Percentiles rank a stretch among this genome's conserved stretches.
Conservation (phyloP, 2,329 filamentous ascomycete species). For the Balansia obtecta region DNA sequence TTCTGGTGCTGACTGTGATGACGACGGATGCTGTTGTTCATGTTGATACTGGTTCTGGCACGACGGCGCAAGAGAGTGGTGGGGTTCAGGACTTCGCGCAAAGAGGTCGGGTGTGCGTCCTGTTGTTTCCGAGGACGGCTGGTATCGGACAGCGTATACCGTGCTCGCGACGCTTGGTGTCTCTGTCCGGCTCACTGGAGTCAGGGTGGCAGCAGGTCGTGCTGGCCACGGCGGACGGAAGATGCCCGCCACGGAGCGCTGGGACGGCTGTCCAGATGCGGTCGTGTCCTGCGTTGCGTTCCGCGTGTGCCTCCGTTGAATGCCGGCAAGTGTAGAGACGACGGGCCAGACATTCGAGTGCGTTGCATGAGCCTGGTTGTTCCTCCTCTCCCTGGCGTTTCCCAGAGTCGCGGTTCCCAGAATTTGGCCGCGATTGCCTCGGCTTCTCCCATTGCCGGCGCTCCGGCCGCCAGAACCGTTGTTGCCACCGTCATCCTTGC, state of each 20-base stretch:
- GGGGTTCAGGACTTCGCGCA: slow-evolving; percentile 27
- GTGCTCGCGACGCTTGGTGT: slow-evolving; percentile 53
- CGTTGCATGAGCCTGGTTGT: background rate
- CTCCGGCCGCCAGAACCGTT: slow-evolving; percentile 6
- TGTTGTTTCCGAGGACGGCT: slow-evolving; percentile 40
- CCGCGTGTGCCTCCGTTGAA: slow-evolving; percentile 14
- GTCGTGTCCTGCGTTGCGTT: slow-evolving; percentile 9
- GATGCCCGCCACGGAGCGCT: slow-evolving; percentile 21
- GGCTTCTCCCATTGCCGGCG: slow-evolving; percentile 16
- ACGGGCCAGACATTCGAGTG: slow-evolving; percentile 16
- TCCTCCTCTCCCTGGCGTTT: background rate
- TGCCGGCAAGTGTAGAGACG: slow-evolving; percentile 15
- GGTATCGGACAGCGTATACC: slow-evolving; percentile 50
- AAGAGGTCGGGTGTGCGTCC: slow-evolving; percentile 31
- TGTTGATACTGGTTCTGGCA: slow-evolving; percentile 2
- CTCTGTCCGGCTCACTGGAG: slow-evolving; percentile 48
- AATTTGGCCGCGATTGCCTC: slow-evolving; percentile 13
- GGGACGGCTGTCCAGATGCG: slow-evolving; percentile 12
- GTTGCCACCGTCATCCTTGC: slow-evolving; percentile 21
- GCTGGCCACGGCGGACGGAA: slow-evolving; percentile 43
- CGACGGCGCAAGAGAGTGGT: slow-evolving; percentile 5
- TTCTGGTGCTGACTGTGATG: background rate
- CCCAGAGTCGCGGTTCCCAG: slow-evolving; percentile 5
- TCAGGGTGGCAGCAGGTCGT: slow-evolving; percentile 40
- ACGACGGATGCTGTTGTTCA: background rate